Evolutionary conservation across 352 stramenopile species (phyloP), one percentile per base, ranked within the genome.

Genomic region (Phytophthora syringae): DNA sequence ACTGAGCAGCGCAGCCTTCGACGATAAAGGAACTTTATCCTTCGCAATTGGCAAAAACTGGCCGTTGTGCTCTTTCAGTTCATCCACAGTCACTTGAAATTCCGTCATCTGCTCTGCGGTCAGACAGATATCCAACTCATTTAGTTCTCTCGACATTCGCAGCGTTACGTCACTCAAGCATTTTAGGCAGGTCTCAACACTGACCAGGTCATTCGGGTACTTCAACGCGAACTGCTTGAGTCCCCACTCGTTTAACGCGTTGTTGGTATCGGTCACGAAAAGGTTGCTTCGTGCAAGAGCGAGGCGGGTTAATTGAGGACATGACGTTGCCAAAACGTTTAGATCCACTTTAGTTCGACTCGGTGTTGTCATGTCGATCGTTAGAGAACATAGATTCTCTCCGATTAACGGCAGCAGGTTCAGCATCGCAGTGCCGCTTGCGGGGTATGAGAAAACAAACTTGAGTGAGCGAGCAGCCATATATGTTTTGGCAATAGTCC

Each of bases 1-100:
- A 21, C 52, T 60, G 9, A 52, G 9, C 18, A 60, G 3, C 13
- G 42, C 52, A 22, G 28, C 39, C 28, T 60, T 60, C 7, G 40
- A 60, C 16, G 7, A 3, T 20, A 51, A 13, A 22, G 53, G 53
- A 43, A 52, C 43, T 28, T 60, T 60, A 11, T 52, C 16, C 20
- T 52, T 44, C 4, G 25, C 53, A 42, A 60, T 7, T 15, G 39
- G 18, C 5, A 60, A 2, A n/a, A 52, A 32, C 11, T 45, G n/a
- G 4, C 27, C 53, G n/a, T 60, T 20, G 39, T 52, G 28, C 10
- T 32, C 27, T 15, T 44, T 28, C 1, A 60, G 18, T 12, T 28
- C 52, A 22, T 51, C n/a, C 9, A 51, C 18, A 42, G 21, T 20
- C 44, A 22, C 18, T 56, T 43, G 28, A 15, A 39, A 15, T 9